These are phyloP conservation scores for Calvatia gigantea DNA, from an alignment of 768 basidiomycete species.

Conservation along the genomic window DNA sequence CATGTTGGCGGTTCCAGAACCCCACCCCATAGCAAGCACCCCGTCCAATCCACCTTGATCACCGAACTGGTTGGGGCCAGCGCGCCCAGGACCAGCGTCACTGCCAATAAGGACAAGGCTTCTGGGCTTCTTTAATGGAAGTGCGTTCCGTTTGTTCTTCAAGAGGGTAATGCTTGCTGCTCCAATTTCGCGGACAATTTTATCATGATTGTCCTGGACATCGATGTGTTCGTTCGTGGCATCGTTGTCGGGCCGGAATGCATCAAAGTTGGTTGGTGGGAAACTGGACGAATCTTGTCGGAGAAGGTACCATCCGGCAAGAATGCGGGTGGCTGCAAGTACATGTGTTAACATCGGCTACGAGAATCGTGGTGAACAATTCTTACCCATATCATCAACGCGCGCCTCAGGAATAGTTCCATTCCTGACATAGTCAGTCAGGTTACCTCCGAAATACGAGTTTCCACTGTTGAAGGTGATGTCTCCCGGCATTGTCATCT, in stretches of 20 bases:
- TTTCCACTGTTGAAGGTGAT: slow-evolving; percentile 45
- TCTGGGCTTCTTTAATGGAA: slow-evolving; percentile 59
- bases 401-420: slow-evolving; percentile 64
- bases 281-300: slow-evolving; percentile 60
- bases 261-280: slow-evolving; percentile 71
- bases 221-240: slow-evolving; percentile 58
- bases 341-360: not conserved
- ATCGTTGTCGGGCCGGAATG: slow-evolving; percentile 49
- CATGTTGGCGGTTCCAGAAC: slow-evolving; percentile 77
- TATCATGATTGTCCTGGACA: slow-evolving; percentile 66
- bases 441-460: slow-evolving; percentile 65
- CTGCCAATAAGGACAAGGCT: slow-evolving; percentile 63
- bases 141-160: slow-evolving; percentile 58
- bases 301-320: slow-evolving; percentile 68
- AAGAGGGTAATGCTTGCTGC: slow-evolving; percentile 71
- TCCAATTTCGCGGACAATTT: slow-evolving; percentile 69
- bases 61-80: slow-evolving; percentile 68
- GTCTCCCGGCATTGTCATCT: slow-evolving; percentile 74
- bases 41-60: slow-evolving; percentile 67
- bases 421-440: slow-evolving; percentile 67
- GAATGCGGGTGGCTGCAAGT: slow-evolving; percentile 60
- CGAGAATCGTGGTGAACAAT: slow-evolving; percentile 4
- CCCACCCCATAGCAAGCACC: slow-evolving; percentile 90
- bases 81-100: slow-evolving; percentile 56
- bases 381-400: slow-evolving; percentile 71